Percentiles rank a stretch among this genome's conserved stretches.
Conservation (phyloP, 2,329 filamentous ascomycete species). For the Nigrospora sphaerica region DNA sequence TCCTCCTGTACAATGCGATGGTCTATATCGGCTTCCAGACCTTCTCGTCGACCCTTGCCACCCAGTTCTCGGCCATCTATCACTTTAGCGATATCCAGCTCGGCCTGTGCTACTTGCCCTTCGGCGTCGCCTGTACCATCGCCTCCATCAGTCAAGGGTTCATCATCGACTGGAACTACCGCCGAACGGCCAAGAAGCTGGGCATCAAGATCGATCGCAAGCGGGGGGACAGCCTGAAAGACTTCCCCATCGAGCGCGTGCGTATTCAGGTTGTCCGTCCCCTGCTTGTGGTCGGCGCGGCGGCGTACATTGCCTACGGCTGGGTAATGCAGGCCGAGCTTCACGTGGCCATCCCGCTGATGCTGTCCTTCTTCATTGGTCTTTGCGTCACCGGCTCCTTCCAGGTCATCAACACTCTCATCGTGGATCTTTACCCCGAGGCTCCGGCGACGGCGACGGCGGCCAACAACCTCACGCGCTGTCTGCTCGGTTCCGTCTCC, state of each 20-base stretch:
- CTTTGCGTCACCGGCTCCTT: conserved; percentile 55
- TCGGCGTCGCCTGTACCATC: conserved; percentile 41
- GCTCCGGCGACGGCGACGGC: conserved; percentile 56
- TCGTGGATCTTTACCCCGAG: conserved; percentile 56
- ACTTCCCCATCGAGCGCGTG: conserved; percentile 48
- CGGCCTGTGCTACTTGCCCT: conserved; percentile 48
- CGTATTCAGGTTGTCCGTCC: conserved; percentile 48
- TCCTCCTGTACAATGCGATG: conserved; percentile 44
- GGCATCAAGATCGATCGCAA: conserved; percentile 55
- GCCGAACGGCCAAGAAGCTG: conserved; percentile 53
- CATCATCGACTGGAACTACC: conserved; percentile 61
- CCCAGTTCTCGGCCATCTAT: conserved; percentile 44
- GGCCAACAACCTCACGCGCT: conserved; percentile 58
- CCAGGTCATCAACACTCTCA: conserved; percentile 54
- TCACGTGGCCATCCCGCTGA: conserved; percentile 46
- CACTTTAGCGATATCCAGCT: conserved; percentile 41
- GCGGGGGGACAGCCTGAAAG: conserved; percentile 42
- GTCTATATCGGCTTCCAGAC: conserved; percentile 52
- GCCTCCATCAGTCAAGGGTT: conserved; percentile 49
- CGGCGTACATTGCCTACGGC: conserved; percentile 46
- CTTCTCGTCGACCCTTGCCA: conserved; percentile 43
- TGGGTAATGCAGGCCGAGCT: conserved; percentile 47
- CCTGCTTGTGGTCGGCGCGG: conserved; percentile 45
- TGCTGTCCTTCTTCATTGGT: conserved; percentile 50
- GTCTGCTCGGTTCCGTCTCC: conserved; percentile 50